Evolutionary conservation across 73 alveolate species (phyloP).

Genomic region (Breviolum minutum): DNA sequence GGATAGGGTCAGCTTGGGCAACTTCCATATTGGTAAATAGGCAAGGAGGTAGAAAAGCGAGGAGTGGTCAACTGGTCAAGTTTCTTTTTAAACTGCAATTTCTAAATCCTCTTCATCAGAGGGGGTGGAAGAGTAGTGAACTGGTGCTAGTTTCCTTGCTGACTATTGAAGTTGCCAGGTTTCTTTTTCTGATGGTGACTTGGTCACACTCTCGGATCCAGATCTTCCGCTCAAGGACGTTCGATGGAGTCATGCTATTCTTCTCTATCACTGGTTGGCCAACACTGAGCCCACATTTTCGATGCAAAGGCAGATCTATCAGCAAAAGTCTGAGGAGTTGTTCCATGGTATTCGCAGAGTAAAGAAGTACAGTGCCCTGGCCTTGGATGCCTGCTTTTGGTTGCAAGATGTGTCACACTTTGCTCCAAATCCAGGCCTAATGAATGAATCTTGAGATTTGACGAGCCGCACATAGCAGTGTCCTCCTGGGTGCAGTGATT

Average conservation of each 20-base stretch:
- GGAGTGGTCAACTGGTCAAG: neutral
- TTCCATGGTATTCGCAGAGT: conserved; percentile 59
- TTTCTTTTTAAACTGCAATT: too few relatives aligned
- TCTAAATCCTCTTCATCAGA: too few relatives aligned
- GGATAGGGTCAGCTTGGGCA: neutral
- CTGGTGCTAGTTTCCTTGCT: neutral
- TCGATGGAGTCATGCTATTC: conserved; percentile 89
- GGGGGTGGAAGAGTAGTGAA: neutral
- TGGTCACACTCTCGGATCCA: too few relatives aligned
- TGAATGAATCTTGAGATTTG: too few relatives aligned
- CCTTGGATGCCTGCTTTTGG: neutral
- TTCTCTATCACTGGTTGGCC: conserved; percentile 84
- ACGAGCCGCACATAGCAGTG: too few relatives aligned
- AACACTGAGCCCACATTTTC: conserved; percentile 22
- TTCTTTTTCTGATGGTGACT: too few relatives aligned
- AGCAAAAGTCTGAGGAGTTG: conserved; percentile 55
- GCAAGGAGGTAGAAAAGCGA: neutral
- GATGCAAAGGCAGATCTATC: neutral
- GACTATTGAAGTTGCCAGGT: neutral
- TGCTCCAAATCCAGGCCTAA: too few relatives aligned
- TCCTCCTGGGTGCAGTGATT: too few relatives aligned
- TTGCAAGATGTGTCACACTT: too few relatives aligned
- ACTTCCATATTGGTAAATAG: neutral
- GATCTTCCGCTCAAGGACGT: conserved; percentile 5
- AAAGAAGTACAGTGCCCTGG: conserved; percentile 60